Base-by-base conservation (phyloP, 768 basidiomycete species). In the Tulasnella calospora region DNA sequence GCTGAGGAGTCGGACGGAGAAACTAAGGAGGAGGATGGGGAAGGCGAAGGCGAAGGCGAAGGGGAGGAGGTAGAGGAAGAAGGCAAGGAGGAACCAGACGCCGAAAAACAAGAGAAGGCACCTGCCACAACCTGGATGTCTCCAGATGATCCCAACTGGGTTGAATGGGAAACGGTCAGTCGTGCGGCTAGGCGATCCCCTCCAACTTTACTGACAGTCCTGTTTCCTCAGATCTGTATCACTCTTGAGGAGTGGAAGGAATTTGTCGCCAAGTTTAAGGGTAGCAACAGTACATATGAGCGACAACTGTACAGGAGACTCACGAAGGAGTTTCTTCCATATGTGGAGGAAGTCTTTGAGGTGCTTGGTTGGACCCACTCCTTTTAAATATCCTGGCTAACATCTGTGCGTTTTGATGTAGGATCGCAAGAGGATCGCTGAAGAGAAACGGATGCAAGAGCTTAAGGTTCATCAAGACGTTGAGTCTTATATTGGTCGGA, bases 401-500 rank as follows among this genome's bases (percentile, higher is more conserved):
- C 30, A 35, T 76, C 9, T 44, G n/a, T 76, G 33, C 6, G 38
- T 36, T 3, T 17, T 78, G 36, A 7, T n/a, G 38, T 21, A 78
- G 77, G 77, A 78, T 27, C 77, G 77, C 30, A 33, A 78, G 8
- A 76, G 67, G 33, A 21, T 67, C 12, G 61, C 61, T 67, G 61
- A 67, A 27, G 61, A 67, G 61, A 67, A 67, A 55, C 38, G 44
- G 23, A 6, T 47, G 51, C 27, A 47, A 33, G 44, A 74, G 73
- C 46, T 74, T 35, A 46, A 51, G n/a, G 75, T 27, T 23, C 46
- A 73, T 21, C 77, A 55, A 44, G 67, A 78, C 30, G 71, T 72
- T 30, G 92, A 93, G 80, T 92, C 93, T 1, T 85, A 96, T 17
- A 88, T 90, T 35, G 92, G 94, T 79, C 90, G 96, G 79, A 98